Base-by-base conservation (phyloP, 2,329 filamentous ascomycete species). In the Curvularia sp. region DNA sequence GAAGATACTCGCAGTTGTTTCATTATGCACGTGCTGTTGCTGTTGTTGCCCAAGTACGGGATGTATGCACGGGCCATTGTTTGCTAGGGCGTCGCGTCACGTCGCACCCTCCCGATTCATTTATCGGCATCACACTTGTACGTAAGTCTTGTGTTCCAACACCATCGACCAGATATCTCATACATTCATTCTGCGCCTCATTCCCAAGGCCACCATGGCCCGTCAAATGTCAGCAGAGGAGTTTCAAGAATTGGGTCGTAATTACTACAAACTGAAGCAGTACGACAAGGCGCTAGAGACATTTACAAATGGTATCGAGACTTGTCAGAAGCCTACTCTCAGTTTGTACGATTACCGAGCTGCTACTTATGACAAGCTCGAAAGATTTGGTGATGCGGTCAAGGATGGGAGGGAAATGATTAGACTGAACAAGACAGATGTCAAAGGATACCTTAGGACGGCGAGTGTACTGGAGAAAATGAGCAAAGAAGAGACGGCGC, bases 341-440 rank as follows among this genome's bases (percentile, higher is more conserved):
- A 57, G 55, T 55, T 74, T 87, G 28, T 76, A 85, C 46, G 85
- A 87, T 69, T 81, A 82, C 58, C 82, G 85, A 48, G 81, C 84
- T 36, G 84, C 84, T 12, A 81, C 82, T 34, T 80, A 84, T 57
- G 81, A 82, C 48, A 86, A 84, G 67, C 74, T 87, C 9, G 77
- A 77, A 15, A 73, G 84, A 57, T 77, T 81, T 58, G 77, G 81
- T 23, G 73, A 77, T 12, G 86, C 85, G 0, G 77, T 87, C 9
- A 78, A 80, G 54, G 85, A 88, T 78, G 83, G 83, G n/a, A 82
- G 82, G 60, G 77, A 78, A 19, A 86, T 86, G 77, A 85, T 88
- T 54, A 80, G 81, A 54, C 63, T 78, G 15, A 74, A 82, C 46
- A 80, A 80, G 53, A 76, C 78, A 21, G 81, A 86, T 71, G 78